A percentile compares a stretch with the other conserved stretches of the same genome.
These are phyloP conservation scores for Phaseolus lunatus DNA, from an alignment of 306 rosid genomes.

Conservation along the genomic window DNA sequence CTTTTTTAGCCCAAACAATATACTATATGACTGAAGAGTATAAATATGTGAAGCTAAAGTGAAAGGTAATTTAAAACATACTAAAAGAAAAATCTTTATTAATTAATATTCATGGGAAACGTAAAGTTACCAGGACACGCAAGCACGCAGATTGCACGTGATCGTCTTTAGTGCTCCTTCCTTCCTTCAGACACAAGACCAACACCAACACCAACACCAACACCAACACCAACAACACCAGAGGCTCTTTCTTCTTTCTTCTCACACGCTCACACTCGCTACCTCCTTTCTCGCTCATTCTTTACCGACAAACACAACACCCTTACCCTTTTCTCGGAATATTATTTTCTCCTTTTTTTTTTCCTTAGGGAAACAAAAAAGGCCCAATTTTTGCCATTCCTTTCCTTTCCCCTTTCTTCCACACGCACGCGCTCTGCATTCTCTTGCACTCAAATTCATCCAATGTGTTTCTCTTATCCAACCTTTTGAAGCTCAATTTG, in stretches of 20 bases:
- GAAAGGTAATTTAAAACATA: too few species aligned
- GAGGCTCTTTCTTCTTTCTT: neutral
- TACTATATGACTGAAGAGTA: too few species aligned
- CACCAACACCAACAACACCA: too few species aligned
- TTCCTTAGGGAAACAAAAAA: neutral
- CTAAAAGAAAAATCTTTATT: too few species aligned
- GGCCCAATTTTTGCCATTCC: neutral
- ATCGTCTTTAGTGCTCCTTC: slow-evolving; percentile 2
- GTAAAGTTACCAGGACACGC: too few species aligned
- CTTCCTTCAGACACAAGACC: neutral
- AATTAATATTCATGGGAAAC: too few species aligned
- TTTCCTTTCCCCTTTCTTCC: neutral
- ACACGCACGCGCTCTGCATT: neutral
- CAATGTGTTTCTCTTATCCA: neutral
- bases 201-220: too few species aligned
- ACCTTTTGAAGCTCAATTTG: slow-evolving; percentile 1
- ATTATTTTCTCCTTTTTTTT: neutral
- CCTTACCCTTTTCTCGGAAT: slow-evolving; percentile 27
- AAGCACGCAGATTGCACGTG: slow-evolving; percentile 24
- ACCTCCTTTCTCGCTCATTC: neutral
- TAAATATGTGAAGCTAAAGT: too few species aligned
- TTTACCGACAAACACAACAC: slow-evolving; percentile 18
- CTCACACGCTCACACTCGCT: neutral
- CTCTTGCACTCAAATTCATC: neutral
- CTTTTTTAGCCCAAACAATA: too few species aligned